Evolutionary conservation across 2,329 filamentous ascomycete genomes (phyloP).

Genomic region (Capronia americana): DNA sequence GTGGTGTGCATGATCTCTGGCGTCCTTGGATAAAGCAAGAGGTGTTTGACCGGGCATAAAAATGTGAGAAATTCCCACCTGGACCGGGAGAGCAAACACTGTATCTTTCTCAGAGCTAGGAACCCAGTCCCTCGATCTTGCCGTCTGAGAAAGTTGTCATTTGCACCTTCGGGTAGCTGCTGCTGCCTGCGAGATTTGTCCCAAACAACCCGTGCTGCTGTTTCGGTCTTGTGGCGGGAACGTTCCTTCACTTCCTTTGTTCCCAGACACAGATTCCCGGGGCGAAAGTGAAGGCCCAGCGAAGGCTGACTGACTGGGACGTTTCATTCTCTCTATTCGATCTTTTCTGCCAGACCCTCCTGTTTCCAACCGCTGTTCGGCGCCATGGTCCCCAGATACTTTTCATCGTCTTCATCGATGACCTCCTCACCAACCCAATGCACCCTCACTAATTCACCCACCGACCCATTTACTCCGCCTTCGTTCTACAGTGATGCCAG

Average conservation of each 20-base stretch:
- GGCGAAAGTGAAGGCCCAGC: neutral
- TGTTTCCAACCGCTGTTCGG: neutral
- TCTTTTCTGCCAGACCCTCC: conserved; percentile 28
- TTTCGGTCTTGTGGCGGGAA: conserved; percentile 16
- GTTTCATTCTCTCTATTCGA: conserved; percentile 11
- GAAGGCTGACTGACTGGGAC: conserved; percentile 13
- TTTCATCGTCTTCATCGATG: conserved; percentile 26
- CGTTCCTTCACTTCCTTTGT: conserved; percentile 32
- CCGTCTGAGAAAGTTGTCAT: conserved; percentile 6
- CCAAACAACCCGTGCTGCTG: conserved; percentile 13
- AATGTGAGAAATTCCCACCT: conserved; percentile 28
- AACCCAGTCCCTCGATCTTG: conserved; percentile 19
- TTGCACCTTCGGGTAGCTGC: conserved; percentile 31
- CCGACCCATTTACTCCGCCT: conserved; percentile 30
- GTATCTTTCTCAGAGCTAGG: conserved; percentile 10
- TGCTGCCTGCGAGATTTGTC: conserved; percentile 17
- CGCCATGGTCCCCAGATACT: conserved; percentile 29
- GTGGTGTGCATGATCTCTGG: conserved; percentile 7
- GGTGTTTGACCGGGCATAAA: conserved; percentile 19
- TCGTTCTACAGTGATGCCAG: conserved; percentile 38
- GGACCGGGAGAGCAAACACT: conserved; percentile 32
- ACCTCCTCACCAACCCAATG: conserved; percentile 20
- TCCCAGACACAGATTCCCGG: conserved; percentile 13
- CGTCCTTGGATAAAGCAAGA: neutral
- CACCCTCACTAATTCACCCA: conserved; percentile 29